Base-by-base conservation (phyloP, 495 filamentous ascomycete species). In the Neurospora tetraspora region DNA sequence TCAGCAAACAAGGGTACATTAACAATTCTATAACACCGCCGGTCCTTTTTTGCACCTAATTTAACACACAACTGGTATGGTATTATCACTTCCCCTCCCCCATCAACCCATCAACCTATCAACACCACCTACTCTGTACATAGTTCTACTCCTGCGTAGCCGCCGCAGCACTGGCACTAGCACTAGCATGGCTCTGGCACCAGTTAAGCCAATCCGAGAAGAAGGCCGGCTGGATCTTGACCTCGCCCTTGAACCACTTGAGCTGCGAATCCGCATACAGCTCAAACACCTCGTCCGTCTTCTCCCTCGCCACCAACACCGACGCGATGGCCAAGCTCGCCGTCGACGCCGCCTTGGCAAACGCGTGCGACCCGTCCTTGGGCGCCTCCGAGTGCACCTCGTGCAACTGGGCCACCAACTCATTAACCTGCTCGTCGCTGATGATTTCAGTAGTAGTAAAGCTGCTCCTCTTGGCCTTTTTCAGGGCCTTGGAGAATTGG, bases 361-460 rank as follows among this genome's bases (percentile, higher is more conserved):
- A 88, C 14, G 82, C 82, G 59, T 88, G 85, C 18, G 85, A 79
- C 27, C 72, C 73, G 61, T 91, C 90, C 68, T 87, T 88, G 36
- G 84, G 82, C 3, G 91, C 92, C 81, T 96, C 91, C 23, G 84
- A 80, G 75, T 97, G 95, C 39, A 98, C 85, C 23, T 83, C 83
- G 71, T 82, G 79, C 68, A 99, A 81, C 4, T 94, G 81, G 31
- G 80, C 83, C 83, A 90, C 86, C 5, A 85, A 75, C 11, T 76
- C 76, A n/a, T 79, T 75, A 12, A 82, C 81, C 6, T 81, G 42
- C 18, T 85, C 82, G 2, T 77, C 70, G 2, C 81, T 76, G 12
- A 79, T 76, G 12, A 79, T 76, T 2, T 71, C 71, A 10, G 18
- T 45, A 38, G 18, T 53, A 38, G 78, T 78, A 18, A 74, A 42